Base-by-base conservation (phyloP, 306 rosid species). In the Malus fusca region DNA sequence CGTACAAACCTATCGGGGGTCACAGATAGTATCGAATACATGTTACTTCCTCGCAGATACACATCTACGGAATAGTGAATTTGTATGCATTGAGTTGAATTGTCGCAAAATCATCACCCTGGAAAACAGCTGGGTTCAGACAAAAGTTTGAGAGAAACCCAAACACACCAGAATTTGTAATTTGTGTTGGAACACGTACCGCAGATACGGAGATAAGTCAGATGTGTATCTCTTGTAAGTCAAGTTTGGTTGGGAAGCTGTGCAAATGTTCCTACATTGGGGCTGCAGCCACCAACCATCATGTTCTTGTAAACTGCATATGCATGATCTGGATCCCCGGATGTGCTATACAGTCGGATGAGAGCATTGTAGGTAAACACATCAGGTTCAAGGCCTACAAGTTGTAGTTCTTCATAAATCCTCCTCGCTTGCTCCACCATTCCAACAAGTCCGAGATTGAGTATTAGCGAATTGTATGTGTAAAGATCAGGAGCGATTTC, bases 301-400 rank as follows among this genome's bases (percentile, higher is more conserved):
- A 94, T 94, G 83, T 88, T 92, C 88, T 86, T 80, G 87, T 85
- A 92, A 73, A 92, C 80, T 31, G 93, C 82, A 75, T 88, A 94
- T 25, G 98, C 98, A 58, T 79, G 86, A 52, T 94, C 95, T 74
- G 85, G 83, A 66, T 88, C 81, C 56, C 88, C 98, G 0, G 96
- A 88, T 72, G 76, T 43, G 78, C 97, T 78, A 66, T 95, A 87
- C 66, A 90, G 96, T 66, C 97, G 88, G 82, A 95, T 95, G 72
- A 95, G 98, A 71, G 97, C 98, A 79, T 95, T 95, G 80, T 90
- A 90, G 25, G 97, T 95, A 87, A 89, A 92, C 80, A 92, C 97
- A 62, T 92, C 87, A 7, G 97, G 98, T 81, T 95, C 93, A 67
- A 95, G 84, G 64, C 98, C 97, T 77, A 63, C 66, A 58, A 77